Base-by-base conservation (phyloP, 2,329 filamentous ascomycete species). In the Aspergillus hiratsukae region DNA sequence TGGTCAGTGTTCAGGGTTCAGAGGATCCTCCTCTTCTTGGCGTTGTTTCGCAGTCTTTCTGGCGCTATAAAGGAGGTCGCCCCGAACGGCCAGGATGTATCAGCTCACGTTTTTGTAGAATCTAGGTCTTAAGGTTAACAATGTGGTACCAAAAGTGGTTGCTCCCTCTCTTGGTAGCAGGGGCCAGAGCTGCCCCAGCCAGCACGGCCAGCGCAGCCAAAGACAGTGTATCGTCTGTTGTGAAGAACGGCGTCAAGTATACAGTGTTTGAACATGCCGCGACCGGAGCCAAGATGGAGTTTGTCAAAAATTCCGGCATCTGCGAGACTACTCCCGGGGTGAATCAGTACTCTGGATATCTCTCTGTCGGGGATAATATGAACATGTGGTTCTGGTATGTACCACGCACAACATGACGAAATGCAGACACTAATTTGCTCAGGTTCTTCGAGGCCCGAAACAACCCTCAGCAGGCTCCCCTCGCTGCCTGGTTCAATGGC, bases 301-400 rank as follows among this genome's bases (percentile, higher is more conserved):
- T 76, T 55, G 79, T 82, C 27, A 76, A 75, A 25, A 81, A 82
- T 61, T 81, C 79, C 0, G 73, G 79, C 48, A 73, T 80, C 54
- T 82, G 80, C 61, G 80, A 82, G 66, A 81, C 78, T 0, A 82
- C 78, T 0, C 70, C 73, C 0, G 76, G 77, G 1, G 80, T 81
- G 1, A 81, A 78, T 29, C 77, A 79, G 57, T 80, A 79, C 62
- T 80, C 78, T 3, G 80, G 80, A 7, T 82, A 82, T 70, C 51
- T 84, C 57, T 73, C 73, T 2, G 76, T 80, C 11, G 77, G 80
- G 3, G 66, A 65, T 10, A 67, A 71, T 49, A 72, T 76, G 69
- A 74, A 77, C 61, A 77, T 77, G 73, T 78, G 71, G 67, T 77
- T 78, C 60, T 78, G 75, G 74, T 73, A 58, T 14, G 43, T 19